Evolutionary conservation across 2,329 filamentous ascomycete genomes (phyloP).

Genomic region (Aspergillus japonicus): DNA sequence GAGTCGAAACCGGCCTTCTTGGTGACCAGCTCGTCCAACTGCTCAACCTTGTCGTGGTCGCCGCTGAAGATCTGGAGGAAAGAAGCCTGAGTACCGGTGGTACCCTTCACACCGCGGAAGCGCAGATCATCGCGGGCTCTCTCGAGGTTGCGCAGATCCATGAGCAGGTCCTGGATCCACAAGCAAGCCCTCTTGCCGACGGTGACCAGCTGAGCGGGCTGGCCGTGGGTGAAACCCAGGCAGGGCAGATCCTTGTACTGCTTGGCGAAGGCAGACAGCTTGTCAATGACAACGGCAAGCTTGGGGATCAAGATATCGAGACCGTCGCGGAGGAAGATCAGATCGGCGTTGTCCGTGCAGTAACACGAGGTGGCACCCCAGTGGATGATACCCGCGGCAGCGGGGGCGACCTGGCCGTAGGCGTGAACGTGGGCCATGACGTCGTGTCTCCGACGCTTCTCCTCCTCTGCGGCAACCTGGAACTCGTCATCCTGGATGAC

Average conservation of each 20-base stretch:
- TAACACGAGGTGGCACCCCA: slow-evolving; percentile 62
- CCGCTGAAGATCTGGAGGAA: slow-evolving; percentile 69
- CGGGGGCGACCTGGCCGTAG: slow-evolving; percentile 70
- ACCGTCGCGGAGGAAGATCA: slow-evolving; percentile 73
- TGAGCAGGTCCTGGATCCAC: slow-evolving; percentile 73
- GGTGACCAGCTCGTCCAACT: slow-evolving; percentile 62
- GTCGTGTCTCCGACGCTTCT: slow-evolving; percentile 69
- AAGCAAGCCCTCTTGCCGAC: slow-evolving; percentile 66
- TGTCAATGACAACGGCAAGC: slow-evolving; percentile 73
- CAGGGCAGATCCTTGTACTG: slow-evolving; percentile 71
- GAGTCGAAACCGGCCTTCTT: slow-evolving; percentile 64
- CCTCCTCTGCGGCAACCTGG: slow-evolving; percentile 70
- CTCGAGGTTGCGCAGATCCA: slow-evolving; percentile 74
- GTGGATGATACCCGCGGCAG: slow-evolving; percentile 81
- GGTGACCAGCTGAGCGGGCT: slow-evolving; percentile 59
- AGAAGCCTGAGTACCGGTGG: slow-evolving; percentile 75
- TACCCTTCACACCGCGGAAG: slow-evolving; percentile 73
- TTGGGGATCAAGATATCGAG: slow-evolving; percentile 75
- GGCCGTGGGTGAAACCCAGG: slow-evolving; percentile 72
- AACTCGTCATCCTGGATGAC: slow-evolving; percentile 78
- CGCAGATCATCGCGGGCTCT: slow-evolving; percentile 64
- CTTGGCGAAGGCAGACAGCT: slow-evolving; percentile 69
- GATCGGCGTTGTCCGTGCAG: slow-evolving; percentile 70
- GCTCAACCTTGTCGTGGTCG: slow-evolving; percentile 60
- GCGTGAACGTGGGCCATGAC: slow-evolving; percentile 69